These are phyloP conservation scores for Leccinum sublutescens DNA, from an alignment of 768 basidiomycete species.

Conservation along the genomic window DNA sequence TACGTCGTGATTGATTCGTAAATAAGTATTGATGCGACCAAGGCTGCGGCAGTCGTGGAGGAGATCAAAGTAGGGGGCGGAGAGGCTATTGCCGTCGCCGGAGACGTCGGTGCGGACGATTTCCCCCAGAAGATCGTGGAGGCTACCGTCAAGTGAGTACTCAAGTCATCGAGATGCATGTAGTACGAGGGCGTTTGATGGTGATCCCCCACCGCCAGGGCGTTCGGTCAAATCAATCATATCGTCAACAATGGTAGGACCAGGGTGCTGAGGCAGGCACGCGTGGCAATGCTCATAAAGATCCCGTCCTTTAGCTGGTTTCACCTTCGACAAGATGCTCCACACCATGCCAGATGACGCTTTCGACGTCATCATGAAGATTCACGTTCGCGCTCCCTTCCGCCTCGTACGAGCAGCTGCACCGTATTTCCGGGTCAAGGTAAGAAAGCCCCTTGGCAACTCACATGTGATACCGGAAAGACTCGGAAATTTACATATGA, in stretches of 20 bases:
- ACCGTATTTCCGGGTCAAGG: slow-evolving; percentile 81
- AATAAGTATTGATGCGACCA: slow-evolving; percentile 67
- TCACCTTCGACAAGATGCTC: slow-evolving; percentile 85
- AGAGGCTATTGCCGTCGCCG: slow-evolving; percentile 69
- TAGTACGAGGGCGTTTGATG: neutral
- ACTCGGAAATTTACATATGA: neutral
- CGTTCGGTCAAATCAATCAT: slow-evolving; percentile 84
- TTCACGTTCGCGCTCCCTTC: slow-evolving; percentile 87
- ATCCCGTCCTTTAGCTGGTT: slow-evolving; percentile 47
- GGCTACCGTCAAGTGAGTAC: slow-evolving; percentile 70
- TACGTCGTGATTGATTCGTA: slow-evolving; percentile 5
- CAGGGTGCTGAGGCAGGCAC: neutral
- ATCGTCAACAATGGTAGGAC: slow-evolving; percentile 74
- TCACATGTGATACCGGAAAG: neutral
- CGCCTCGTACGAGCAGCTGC: slow-evolving; percentile 80
- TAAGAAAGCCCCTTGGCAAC: slow-evolving; percentile 8
- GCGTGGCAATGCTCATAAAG: neutral
- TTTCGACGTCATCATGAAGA: slow-evolving; percentile 78
- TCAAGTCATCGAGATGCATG: slow-evolving; percentile 2
- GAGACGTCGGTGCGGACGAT: slow-evolving; percentile 81
- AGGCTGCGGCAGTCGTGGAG: slow-evolving; percentile 60
- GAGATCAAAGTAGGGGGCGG: slow-evolving; percentile 77
- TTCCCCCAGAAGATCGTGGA: slow-evolving; percentile 78
- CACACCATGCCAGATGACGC: slow-evolving; percentile 83
- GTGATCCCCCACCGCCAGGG: slow-evolving; percentile 38